Percentiles rank a stretch among this genome's conserved stretches.
Conservation (phyloP, 345 rosid species). For the Diplotaxis tenuifolia region DNA sequence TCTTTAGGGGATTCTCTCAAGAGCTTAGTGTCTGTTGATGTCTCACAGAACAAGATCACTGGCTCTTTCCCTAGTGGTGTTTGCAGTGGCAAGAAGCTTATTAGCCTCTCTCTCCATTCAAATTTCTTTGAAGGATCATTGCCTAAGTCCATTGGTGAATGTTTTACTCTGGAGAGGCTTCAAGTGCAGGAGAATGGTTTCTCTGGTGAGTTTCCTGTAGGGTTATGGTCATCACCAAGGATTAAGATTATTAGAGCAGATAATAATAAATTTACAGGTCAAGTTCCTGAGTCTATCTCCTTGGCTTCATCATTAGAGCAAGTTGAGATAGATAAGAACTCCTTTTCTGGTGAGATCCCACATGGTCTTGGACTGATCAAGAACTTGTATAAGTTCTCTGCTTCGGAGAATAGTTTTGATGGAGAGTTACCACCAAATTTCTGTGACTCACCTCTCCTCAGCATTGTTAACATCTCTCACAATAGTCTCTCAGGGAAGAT, state of each 20-base stretch:
- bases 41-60: conserved; percentile 67
- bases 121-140: conserved; percentile 69
- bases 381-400: conserved; percentile 86
- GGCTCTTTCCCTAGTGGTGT: conserved; percentile 74
- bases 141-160: conserved; percentile 53
- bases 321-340: conserved; percentile 86
- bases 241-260: conserved; percentile 77
- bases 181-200: conserved; percentile 84
- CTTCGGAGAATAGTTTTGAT: conserved; percentile 59
- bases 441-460: conserved; percentile 89
- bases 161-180: conserved; percentile 74
- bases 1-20: conserved; percentile 55
- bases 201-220: conserved; percentile 71
- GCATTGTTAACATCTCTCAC: conserved; percentile 78
- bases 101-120: conserved; percentile 62
- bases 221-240: conserved; percentile 65
- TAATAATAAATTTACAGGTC: conserved; percentile 74
- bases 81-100: conserved; percentile 61
- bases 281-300: conserved; percentile 59
- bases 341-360: conserved; percentile 64
- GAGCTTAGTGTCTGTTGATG: conserved; percentile 70
- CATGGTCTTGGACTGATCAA: conserved; percentile 70
- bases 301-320: conserved; percentile 77
- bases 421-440: conserved; percentile 75
- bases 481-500: conserved; percentile 69